Base-by-base conservation (phyloP, 2,329 filamentous ascomycete genomes). In the Dryadomyces quercivorus region DNA sequence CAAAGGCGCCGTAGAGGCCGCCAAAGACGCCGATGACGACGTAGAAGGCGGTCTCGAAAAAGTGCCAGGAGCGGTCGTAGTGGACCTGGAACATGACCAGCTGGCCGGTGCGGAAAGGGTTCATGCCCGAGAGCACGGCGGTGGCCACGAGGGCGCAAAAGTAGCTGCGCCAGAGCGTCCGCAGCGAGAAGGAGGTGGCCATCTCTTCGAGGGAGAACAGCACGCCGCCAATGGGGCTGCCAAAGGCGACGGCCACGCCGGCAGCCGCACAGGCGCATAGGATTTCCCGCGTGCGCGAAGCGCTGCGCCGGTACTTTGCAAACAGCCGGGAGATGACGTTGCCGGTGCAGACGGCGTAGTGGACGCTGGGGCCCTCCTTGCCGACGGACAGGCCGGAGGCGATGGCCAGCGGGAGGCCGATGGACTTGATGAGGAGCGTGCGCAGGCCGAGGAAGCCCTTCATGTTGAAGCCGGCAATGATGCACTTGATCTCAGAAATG, bases 401-500 rank as follows among this genome's bases (percentile, higher is more conserved):
- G 66, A 98, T 98, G 46, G 92, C 88, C 47, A 98, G 74, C 1
- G 93, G 93, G 50, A 98, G 74, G 22, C 86, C 88, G 54, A 97
- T 81, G 0, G 90, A 95, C 71, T 98, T 98, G 72, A 98, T 97
- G 57, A 93, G 69, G 36, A 98, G 74, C 5, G 93, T 97, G 80
- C 89, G 90, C 62, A 85, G 85, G 20, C 92, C 90, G 16, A 98
- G 77, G 64, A 98, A 98, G 0, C 91, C 93, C 70, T 97, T 96
- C 93, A 98, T 98, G 51, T 97, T 88, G 66, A 98, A 98, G 3
- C 93, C 93, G 5, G 92, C 93, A 65, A 98, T 95, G 65, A 98
- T 97, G 70, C 90, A 95, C 70, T 98, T 98, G 76, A 98, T 98
- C 72, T 98, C 93, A 13, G 90, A 96, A 56, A 98, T 98, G 44